A percentile compares a stretch with the other conserved stretches of the same genome.
phyloP scores from a whole-genome alignment of 306 rosid species.

The Dicorynia guianensis region DNA sequence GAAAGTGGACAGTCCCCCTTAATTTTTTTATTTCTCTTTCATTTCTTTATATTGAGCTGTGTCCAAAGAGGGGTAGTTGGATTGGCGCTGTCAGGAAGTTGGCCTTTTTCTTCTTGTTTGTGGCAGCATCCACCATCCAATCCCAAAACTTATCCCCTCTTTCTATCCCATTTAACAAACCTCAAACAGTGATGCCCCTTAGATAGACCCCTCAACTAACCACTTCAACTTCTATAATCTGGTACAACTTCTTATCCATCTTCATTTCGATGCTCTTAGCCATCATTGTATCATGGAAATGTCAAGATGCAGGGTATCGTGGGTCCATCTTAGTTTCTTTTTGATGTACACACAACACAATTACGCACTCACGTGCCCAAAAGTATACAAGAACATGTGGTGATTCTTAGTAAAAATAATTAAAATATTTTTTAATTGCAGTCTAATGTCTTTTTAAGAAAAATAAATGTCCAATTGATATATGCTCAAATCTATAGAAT shows the following conservation, averaged over 20 bases:
- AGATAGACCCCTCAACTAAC: constrained; percentile 58
- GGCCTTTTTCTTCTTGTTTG: not conserved
- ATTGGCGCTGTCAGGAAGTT: constrained; percentile 60
- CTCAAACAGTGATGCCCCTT: constrained; percentile 3
- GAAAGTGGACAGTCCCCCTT: constrained; percentile 38
- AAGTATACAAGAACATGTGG: no score
- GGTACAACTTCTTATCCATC: constrained; percentile 39
- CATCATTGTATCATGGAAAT: constrained; percentile 11
- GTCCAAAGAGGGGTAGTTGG: constrained; percentile 52
- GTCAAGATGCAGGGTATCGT: not conserved
- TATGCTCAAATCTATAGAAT: no score
- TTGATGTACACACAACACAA: no score
- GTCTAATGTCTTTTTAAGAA: no score
- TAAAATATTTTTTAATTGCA: no score
- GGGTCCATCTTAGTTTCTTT: not conserved
- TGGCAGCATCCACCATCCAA: constrained; percentile 33
- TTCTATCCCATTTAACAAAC: constrained; percentile 26
- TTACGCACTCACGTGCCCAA: no score
- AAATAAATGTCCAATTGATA: no score
- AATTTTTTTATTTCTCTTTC: not conserved
- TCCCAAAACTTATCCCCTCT: constrained; percentile 10
- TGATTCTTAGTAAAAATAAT: no score
- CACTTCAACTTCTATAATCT: constrained; percentile 4
- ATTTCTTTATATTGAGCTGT: constrained; percentile 5
- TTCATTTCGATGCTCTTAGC: not conserved